Evolutionary conservation across 202 grass and related monocot species (phyloP).

Genomic region (Setaria italica): DNA sequence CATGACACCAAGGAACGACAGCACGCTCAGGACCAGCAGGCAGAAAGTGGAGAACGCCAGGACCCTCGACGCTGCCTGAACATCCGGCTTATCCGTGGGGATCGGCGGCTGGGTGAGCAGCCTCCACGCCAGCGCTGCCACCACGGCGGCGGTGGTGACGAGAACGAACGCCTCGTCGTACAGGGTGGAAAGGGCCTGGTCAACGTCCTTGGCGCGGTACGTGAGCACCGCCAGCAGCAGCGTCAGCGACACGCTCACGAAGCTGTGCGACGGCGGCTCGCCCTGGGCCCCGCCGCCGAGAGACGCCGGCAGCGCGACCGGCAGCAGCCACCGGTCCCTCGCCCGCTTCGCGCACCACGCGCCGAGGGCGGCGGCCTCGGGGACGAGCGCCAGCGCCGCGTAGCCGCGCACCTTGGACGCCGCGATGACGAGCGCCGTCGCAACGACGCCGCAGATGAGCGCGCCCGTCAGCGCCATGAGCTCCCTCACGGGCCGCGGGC

Average conservation of each 20-base stretch:
- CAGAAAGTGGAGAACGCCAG: background rate
- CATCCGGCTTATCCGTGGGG: background rate
- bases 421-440: background rate
- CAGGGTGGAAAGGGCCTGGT: background rate
- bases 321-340: background rate
- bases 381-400: constrained; percentile 4
- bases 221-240: constrained; percentile 12
- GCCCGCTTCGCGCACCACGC: background rate
- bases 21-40: constrained; percentile 5
- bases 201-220: constrained; percentile 34
- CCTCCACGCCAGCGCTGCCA: constrained; percentile 21
- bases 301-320: background rate
- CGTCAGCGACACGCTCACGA: background rate
- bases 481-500: background rate
- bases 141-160: background rate
- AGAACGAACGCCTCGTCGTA: constrained; percentile 23
- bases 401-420: background rate
- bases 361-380: background rate
- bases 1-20: background rate
- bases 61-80: constrained; percentile 36
- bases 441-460: background rate
- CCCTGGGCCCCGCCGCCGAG: background rate
- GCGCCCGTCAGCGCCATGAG: background rate
- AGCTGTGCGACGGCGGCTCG: background rate
- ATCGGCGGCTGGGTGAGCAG: constrained; percentile 6